Evolutionary conservation across 495 filamentous ascomycete genomes (phyloP).

Genomic region (Penicillium turbatum): DNA sequence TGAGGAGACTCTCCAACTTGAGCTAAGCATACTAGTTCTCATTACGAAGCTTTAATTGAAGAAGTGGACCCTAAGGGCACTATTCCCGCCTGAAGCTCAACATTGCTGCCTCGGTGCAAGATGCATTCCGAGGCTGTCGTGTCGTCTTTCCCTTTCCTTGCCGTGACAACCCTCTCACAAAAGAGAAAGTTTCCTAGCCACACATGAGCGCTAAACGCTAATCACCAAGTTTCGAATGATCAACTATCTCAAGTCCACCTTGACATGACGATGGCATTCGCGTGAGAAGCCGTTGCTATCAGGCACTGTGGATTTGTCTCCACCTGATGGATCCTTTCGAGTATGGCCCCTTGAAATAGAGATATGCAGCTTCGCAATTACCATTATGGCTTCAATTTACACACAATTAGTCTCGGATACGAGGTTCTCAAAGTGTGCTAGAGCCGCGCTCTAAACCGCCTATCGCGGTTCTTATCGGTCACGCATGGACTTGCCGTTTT

Average conservation of each 20-base stretch:
- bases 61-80: conserved; percentile 5
- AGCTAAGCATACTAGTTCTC: neutral
- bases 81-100: neutral
- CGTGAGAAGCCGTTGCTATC: neutral
- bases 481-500: conserved; percentile 24
- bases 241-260: neutral
- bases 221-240: too few relatives aligned
- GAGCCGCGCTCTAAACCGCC: conserved; percentile 12
- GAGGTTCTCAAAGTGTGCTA: neutral
- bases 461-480: conserved; percentile 16
- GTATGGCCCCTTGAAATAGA: neutral
- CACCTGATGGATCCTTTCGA: neutral
- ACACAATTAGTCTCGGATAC: neutral
- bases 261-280: neutral
- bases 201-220: neutral
- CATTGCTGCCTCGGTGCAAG: conserved; percentile 1
- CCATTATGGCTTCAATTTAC: neutral
- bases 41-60: neutral
- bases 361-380: neutral
- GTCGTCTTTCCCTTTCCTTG: conserved; percentile 5
- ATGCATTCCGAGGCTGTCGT: conserved; percentile 5
- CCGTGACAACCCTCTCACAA: neutral
- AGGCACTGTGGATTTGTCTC: neutral
- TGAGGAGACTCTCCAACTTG: neutral
- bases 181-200: neutral